Conservation (phyloP, 2,329 filamentous ascomycete genomes). For the Teratosphaeria destructans region DNA sequence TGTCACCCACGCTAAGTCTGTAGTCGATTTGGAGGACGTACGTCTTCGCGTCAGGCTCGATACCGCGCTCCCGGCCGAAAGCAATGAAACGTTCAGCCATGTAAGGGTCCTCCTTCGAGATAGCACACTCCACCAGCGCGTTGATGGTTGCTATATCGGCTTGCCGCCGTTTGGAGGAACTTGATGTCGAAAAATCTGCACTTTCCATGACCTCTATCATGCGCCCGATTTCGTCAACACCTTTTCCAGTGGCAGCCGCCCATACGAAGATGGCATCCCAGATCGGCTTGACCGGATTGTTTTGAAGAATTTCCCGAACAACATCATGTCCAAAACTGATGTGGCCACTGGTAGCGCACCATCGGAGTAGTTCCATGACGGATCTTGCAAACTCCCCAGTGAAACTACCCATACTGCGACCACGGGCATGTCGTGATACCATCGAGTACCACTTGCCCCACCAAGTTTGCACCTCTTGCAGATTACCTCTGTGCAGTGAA, state of each 20-base stretch:
- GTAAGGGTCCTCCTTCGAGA: slow-evolving; percentile 57
- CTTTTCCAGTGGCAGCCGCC: slow-evolving; percentile 62
- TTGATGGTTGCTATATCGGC: slow-evolving; percentile 70
- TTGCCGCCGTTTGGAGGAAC: slow-evolving; percentile 35
- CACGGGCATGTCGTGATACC: background rate
- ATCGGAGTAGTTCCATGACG: slow-evolving; percentile 2
- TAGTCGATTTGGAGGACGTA: slow-evolving; percentile 67
- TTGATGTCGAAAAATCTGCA: slow-evolving; percentile 16
- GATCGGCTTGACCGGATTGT: slow-evolving; percentile 23
- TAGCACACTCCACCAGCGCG: slow-evolving; percentile 60
- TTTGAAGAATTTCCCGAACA: slow-evolving; percentile 34
- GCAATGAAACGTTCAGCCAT: slow-evolving; percentile 63
- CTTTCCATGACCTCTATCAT: slow-evolving; percentile 58
- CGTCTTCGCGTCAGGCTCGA: slow-evolving; percentile 59
- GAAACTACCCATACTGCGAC: too few species aligned
- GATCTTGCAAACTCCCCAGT: background rate
- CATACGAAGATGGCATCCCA: slow-evolving; percentile 69
- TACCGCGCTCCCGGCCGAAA: slow-evolving; percentile 53
- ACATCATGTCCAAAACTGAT: slow-evolving; percentile 52
- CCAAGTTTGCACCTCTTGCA: background rate
- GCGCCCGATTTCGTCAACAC: slow-evolving; percentile 59
- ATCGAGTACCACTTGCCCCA: background rate
- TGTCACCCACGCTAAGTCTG: slow-evolving; percentile 60
- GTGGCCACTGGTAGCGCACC: slow-evolving; percentile 36
- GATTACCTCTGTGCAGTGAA: background rate